Evolutionary conservation across 2,329 filamentous ascomycete genomes (phyloP), one percentile per base, ranked within the genome.

Genomic region (Sarocladiaceae sp.): DNA sequence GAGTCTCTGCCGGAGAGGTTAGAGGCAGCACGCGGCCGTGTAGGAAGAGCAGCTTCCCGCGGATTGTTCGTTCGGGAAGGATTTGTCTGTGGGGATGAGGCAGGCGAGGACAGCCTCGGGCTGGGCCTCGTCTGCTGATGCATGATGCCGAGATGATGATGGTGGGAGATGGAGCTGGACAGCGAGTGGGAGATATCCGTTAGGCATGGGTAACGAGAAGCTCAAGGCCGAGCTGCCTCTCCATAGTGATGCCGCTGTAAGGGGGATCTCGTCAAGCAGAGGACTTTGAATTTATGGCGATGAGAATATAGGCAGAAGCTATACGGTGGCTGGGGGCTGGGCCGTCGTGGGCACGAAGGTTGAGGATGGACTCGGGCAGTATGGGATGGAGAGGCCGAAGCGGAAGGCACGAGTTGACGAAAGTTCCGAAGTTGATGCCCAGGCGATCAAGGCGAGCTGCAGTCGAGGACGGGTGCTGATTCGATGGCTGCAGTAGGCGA

Each of bases 121-220:
- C 84, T 78, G 50, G 82, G 78, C 56, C 90, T 82, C 55, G 86
- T 83, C 67, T 90, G 87, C 68, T 95, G 90, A 78, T 96, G 89
- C 90, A 96, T 96, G 43, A 40, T 55, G 34, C 46, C 45, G 43
- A 42, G 41, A 45, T 43, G 16, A 45, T 43, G 16, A 13, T 9
- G 41, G 27, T n/a, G 23, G 24, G 44, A 39, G 41, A 43, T 32
- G 45, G 33, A 33, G 46, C 33, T 45, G 37, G 47, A 35, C 29
- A 16, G 18, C 21, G 19, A 33, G 29, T 19, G n/a, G 18, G 23
- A 11, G 26, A 18, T 43, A 19, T 43, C 29, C 27, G 40, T 32
- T 43, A 33, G 29, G 26, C 29, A 32, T 43, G 40, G 40, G 40
- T 18, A 19, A 18, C 11, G 33, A 32, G 40, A 12, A 43, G 40